phyloP scores from a whole-genome alignment of 495 filamentous ascomycete genomes.

The Daldinia bambusicola region DNA sequence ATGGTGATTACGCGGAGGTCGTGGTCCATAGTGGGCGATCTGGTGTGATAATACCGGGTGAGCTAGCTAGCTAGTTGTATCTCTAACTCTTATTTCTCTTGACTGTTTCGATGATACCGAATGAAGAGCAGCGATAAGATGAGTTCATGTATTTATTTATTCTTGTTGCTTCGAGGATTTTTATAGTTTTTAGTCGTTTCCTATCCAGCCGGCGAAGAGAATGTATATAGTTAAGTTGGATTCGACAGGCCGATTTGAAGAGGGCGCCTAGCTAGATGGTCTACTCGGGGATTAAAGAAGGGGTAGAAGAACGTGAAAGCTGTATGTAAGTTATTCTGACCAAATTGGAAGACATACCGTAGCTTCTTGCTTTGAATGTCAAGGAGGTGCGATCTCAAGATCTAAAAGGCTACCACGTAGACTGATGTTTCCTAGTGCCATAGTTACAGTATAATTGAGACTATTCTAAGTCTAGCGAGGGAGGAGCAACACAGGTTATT shows the following conservation, averaged over 20 bases:
- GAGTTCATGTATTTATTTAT: neutral
- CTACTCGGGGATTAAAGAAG: neutral
- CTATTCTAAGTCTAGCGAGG: neutral
- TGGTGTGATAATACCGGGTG: conserved; percentile 7
- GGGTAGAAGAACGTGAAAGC: neutral
- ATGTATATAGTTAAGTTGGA: conserved; percentile 30
- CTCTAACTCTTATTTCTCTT: neutral
- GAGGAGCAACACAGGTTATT: neutral
- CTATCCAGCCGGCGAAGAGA: conserved; percentile 21
- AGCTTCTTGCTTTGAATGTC: neutral
- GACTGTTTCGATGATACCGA: neutral
- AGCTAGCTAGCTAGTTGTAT: neutral
- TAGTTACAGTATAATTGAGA: neutral
- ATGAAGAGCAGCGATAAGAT: neutral
- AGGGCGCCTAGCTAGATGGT: neutral
- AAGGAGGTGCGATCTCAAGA: neutral
- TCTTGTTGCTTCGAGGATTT: neutral
- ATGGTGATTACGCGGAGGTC: conserved; percentile 10
- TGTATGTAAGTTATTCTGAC: neutral
- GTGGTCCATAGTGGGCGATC: neutral
- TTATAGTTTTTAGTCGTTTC: neutral
- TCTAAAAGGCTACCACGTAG: neutral
- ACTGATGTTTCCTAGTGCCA: neutral
- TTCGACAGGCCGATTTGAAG: neutral
- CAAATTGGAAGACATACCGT: neutral